Evolutionary conservation across 805 yeast species (phyloP).

Genomic region (Kuraishia molischiana): DNA sequence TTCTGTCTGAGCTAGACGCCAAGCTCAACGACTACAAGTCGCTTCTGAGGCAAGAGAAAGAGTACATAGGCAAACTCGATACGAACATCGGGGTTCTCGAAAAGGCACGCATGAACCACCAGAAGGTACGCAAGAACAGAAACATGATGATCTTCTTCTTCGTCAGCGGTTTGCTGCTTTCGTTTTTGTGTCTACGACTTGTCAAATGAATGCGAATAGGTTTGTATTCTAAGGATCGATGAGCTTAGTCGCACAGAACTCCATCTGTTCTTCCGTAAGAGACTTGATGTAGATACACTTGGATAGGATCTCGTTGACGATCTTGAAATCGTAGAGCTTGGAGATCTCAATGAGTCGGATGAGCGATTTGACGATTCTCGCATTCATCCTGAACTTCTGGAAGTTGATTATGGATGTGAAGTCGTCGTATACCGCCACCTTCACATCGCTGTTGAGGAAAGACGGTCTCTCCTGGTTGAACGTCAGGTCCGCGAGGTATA

Average conservation of each 20-base stretch:
- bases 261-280: constrained; percentile 65
- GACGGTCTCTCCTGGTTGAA: constrained; percentile 60
- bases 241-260: constrained; percentile 14
- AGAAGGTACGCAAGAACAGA: constrained; percentile 8
- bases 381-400: constrained; percentile 65
- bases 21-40: constrained; percentile 4
- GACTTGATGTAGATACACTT: constrained; percentile 78
- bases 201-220: no score
- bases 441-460: constrained; percentile 13
- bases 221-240: constrained; percentile 3
- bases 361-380: constrained; percentile 67
- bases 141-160: background rate
- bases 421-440: constrained; percentile 17
- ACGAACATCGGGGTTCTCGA: constrained; percentile 13
- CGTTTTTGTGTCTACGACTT: constrained; percentile 1
- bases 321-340: constrained; percentile 44
- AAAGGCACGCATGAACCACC: constrained; percentile 11
- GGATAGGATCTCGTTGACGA: constrained; percentile 58
- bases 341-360: constrained; percentile 85
- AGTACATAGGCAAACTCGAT: constrained; percentile 13
- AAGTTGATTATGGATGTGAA: constrained; percentile 51
- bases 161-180: background rate
- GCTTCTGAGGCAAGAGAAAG: constrained; percentile 3
- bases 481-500: constrained; percentile 75
- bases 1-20: constrained; percentile 15